Conservation (phyloP, 1,284 basidiomycete genomes). For the Rhizoctonia solani region DNA sequence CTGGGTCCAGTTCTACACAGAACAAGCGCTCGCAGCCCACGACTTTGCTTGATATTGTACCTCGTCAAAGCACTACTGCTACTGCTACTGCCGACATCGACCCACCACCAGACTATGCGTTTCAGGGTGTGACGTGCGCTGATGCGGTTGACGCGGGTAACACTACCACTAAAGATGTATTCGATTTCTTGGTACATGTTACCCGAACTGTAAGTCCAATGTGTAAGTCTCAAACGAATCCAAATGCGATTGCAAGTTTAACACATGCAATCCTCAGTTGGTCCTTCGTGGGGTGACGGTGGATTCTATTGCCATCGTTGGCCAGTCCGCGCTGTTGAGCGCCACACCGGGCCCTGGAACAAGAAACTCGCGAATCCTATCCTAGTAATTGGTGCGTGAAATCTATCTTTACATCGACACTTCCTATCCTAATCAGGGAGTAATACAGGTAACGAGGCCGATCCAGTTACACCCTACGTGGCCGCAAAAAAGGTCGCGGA, state of each 20-base stretch:
- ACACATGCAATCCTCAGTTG: not conserved
- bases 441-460: not conserved
- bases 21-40: not conserved
- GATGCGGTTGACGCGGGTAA: slow-evolving; percentile 25
- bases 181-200: slow-evolving; percentile 12
- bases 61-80: not conserved
- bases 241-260: no score
- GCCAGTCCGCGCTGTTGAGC: slow-evolving; percentile 33
- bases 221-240: not conserved
- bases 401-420: not conserved
- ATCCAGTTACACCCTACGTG: slow-evolving; percentile 34
- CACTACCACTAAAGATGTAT: no score
- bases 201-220: slow-evolving; percentile 5
- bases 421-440: not conserved
- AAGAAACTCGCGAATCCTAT: slow-evolving; percentile 32
- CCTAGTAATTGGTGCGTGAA: slow-evolving; percentile 26
- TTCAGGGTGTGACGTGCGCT: slow-evolving; percentile 26
- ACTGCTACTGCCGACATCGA: not conserved
- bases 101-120: slow-evolving; percentile 4
- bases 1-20: not conserved
- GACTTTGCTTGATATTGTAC: not conserved
- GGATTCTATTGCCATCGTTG: slow-evolving; percentile 30
- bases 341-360: slow-evolving; percentile 34
- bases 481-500: slow-evolving; percentile 34
- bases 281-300: slow-evolving; percentile 4